Conservation (phyloP, 768 basidiomycete genomes). For the Hysterangium stoloniferum region DNA sequence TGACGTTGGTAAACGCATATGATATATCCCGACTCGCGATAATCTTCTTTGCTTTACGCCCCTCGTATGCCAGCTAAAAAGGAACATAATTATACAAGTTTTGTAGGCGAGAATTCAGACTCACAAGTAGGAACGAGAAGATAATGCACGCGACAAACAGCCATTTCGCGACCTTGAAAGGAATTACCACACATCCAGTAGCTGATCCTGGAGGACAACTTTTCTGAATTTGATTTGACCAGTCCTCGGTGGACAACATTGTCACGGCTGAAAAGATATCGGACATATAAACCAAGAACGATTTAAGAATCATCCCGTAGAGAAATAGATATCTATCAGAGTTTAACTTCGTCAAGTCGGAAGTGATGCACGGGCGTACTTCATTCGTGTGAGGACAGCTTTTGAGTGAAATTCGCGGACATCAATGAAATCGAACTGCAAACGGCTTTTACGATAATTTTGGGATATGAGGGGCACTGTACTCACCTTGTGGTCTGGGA, state of each 20-base stretch:
- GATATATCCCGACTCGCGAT: conserved; percentile 94
- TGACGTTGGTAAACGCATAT: conserved; percentile 95
- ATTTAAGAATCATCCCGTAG: conserved; percentile 90
- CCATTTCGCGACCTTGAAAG: conserved; percentile 89
- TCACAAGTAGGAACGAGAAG: conserved; percentile 89
- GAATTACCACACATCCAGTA: conserved; percentile 70
- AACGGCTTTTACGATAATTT: background rate
- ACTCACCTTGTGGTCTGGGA: conserved; percentile 93
- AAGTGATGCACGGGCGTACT: conserved; percentile 37
- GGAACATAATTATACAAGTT: background rate
- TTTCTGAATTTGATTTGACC: conserved; percentile 88
- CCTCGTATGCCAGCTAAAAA: conserved; percentile 85
- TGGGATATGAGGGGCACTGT: background rate
- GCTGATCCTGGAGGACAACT: conserved; percentile 48
- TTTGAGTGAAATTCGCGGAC: conserved; percentile 87
- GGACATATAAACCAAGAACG: conserved; percentile 91
- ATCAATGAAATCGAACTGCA: conserved; percentile 94
- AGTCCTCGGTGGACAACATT: conserved; percentile 84
- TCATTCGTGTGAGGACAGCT: conserved; percentile 77
- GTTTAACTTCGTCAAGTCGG: background rate
- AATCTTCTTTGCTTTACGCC: conserved; percentile 87
- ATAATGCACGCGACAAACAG: conserved; percentile 97
- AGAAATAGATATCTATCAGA: conserved; percentile 77
- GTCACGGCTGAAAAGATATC: conserved; percentile 98
- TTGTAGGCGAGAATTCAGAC: conserved; percentile 25